Evolutionary conservation across 2,329 filamentous ascomycete genomes (phyloP), one percentile per base, ranked within the genome.

Genomic region (Pyricularia pennisetigena): DNA sequence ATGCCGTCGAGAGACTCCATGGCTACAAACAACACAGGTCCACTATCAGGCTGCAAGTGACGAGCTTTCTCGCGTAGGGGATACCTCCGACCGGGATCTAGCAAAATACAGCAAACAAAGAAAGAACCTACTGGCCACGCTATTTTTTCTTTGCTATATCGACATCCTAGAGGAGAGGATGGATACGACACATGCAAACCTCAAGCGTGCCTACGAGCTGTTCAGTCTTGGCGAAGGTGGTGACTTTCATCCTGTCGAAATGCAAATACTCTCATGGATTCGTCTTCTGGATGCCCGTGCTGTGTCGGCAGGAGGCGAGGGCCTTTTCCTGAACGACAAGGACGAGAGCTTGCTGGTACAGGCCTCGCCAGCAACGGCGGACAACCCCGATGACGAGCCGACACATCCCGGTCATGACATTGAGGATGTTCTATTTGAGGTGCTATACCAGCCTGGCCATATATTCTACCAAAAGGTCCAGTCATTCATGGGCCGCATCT

Each of bases 391-490:
- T 16, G 75, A 75, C 4, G 75, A 75, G 4, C 73, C 72, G 7
- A 72, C 71, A 2, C 74, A 74, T 3, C 68, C 70, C 57, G 69
- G 67, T 30, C 69, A 69, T 71, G 70, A 81, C 65, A 79, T 79
- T 14, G 82, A 85, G 65, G 82, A 86, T 59, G 80, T 83, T 1
- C 75, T 87, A 0, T 86, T 85, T 69, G 82, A 86, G 69, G 79
- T 83, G 0, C 74, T 86, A 2, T 85, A 85, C 70, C 81, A 84
- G n/a, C 84, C 83, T 0, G 83, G 83, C 0, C 81, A 85, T 24
- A 76, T 83, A 2, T 87, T 87, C 73, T 87, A 84, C 70, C 84
- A 86, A 68, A 84, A 85, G 69, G 82, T 86, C 0, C 84, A 85
- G 72, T 83, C 81, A 41, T 85, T 86, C 72, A 85, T 85, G 76